These are phyloP conservation scores for Suillus luteus DNA, from an alignment of 768 basidiomycete genomes.

Conservation along the genomic window DNA sequence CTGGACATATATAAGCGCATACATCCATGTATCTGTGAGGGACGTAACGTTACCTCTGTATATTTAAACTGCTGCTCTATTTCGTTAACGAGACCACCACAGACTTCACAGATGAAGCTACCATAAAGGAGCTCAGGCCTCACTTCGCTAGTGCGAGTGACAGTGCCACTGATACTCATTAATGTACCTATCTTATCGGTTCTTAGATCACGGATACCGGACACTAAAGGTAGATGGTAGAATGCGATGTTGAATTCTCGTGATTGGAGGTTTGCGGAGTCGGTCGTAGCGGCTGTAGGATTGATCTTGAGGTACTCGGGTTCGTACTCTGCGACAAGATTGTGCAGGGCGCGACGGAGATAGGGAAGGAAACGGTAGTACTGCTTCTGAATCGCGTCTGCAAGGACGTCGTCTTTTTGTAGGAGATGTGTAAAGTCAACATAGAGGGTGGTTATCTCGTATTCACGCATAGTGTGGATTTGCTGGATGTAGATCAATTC, in stretches of 20 bases:
- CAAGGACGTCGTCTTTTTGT: constrained; percentile 88
- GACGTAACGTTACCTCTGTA: constrained; percentile 69
- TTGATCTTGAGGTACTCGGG: constrained; percentile 96
- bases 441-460: constrained; percentile 93
- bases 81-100: constrained; percentile 83
- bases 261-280: constrained; percentile 85
- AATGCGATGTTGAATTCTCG: constrained; percentile 96
- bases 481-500: constrained; percentile 88
- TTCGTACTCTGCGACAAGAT: constrained; percentile 85
- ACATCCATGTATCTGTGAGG: constrained; percentile 4
- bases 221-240: constrained; percentile 90
- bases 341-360: constrained; percentile 86
- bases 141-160: constrained; percentile 96
- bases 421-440: constrained; percentile 93
- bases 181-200: constrained; percentile 94
- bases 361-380: constrained; percentile 98
- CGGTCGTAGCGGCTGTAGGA: constrained; percentile 81
- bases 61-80: constrained; percentile 99
- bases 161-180: constrained; percentile 95
- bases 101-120: constrained; percentile 90
- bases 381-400: constrained; percentile 89
- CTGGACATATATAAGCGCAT: constrained; percentile 39
- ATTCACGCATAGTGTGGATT: constrained; percentile 93
- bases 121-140: constrained; percentile 93
- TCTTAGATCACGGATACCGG: constrained; percentile 90